phyloP scores from a whole-genome alignment of 2,329 filamentous ascomycete species.

The Colletotrichum sojae region DNA sequence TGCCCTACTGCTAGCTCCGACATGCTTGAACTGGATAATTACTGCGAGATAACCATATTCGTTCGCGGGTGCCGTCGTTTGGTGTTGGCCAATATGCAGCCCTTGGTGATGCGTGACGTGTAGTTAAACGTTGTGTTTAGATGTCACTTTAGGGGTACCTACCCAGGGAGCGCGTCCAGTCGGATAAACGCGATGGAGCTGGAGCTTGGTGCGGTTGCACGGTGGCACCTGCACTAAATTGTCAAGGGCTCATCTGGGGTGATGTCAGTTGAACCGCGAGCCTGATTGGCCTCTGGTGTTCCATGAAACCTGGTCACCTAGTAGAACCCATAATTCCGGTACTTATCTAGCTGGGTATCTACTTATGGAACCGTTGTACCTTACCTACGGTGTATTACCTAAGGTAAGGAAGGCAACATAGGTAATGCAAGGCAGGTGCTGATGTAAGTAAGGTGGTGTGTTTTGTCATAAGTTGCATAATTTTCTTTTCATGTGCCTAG shows the following conservation, averaged over 20 bases:
- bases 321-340: neutral
- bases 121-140: conserved; percentile 31
- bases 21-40: conserved; percentile 56
- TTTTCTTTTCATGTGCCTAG: neutral
- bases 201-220: conserved; percentile 9
- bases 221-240: neutral
- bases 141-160: conserved; percentile 28
- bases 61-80: conserved; percentile 20
- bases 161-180: conserved; percentile 29
- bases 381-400: no score
- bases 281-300: conserved; percentile 17
- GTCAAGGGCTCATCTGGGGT: conserved; percentile 21
- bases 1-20: conserved; percentile 77
- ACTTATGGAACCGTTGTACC: neutral
- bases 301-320: no score
- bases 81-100: conserved; percentile 25
- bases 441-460: no score
- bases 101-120: conserved; percentile 25
- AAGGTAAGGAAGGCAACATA: no score
- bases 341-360: neutral
- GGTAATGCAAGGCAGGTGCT: no score
- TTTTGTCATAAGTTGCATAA: neutral
- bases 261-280: conserved; percentile 13
- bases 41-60: conserved; percentile 35
- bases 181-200: conserved; percentile 37